Percentiles rank a stretch among this genome's conserved stretches.
phyloP scores from a whole-genome alignment of 495 filamentous ascomycete genomes.

The Hypoxylon fuscum region DNA sequence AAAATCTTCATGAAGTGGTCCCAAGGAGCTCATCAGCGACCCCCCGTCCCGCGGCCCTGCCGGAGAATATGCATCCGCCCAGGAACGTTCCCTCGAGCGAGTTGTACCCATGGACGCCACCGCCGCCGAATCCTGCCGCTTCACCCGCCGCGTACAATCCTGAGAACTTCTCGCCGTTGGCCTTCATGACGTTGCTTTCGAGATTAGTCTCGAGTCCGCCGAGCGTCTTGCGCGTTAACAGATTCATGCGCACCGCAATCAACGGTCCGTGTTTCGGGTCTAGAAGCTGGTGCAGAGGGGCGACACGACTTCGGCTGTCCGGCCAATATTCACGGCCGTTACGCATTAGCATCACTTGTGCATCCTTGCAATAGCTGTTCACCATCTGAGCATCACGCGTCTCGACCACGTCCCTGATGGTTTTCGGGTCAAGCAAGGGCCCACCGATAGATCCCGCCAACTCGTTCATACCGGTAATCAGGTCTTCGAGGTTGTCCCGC shows the following conservation, averaged over 20 bases:
- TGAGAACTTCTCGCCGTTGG: slow-evolving; percentile 53
- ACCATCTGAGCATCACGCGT: slow-evolving; percentile 57
- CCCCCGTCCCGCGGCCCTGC: slow-evolving; percentile 54
- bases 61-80: slow-evolving; percentile 62
- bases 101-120: slow-evolving; percentile 62
- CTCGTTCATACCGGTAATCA: slow-evolving; percentile 60
- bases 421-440: slow-evolving; percentile 47
- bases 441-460: slow-evolving; percentile 46
- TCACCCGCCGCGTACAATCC: slow-evolving; percentile 64
- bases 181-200: slow-evolving; percentile 55
- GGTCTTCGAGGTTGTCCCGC: slow-evolving; percentile 54
- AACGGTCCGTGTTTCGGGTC: slow-evolving; percentile 58
- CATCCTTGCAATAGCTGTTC: slow-evolving; percentile 61
- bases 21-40: slow-evolving; percentile 53
- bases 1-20: neutral
- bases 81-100: slow-evolving; percentile 61
- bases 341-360: slow-evolving; percentile 61
- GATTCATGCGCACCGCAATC: slow-evolving; percentile 61
- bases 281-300: slow-evolving; percentile 55
- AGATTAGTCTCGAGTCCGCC: slow-evolving; percentile 64
- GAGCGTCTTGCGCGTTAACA: slow-evolving; percentile 62
- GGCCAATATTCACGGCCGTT: slow-evolving; percentile 60
- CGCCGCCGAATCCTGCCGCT: slow-evolving; percentile 62
- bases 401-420: slow-evolving; percentile 53
- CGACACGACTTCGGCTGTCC: slow-evolving; percentile 53